Evolutionary conservation across 2,329 filamentous ascomycete genomes (phyloP).

Genomic region (Microsporum canis): DNA sequence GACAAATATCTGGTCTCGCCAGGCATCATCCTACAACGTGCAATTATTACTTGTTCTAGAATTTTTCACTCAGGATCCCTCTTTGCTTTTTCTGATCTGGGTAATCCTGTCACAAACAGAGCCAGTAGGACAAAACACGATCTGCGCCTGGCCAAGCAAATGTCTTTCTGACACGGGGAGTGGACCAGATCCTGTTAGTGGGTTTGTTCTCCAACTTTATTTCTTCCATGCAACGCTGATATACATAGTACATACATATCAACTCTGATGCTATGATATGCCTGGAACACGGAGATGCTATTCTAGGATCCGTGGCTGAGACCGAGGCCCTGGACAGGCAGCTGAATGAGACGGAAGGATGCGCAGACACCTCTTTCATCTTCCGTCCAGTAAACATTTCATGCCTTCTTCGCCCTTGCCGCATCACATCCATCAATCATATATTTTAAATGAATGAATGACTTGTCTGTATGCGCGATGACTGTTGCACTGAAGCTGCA

Average conservation of each 20-base stretch:
- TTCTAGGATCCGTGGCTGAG: neutral
- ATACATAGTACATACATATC: neutral
- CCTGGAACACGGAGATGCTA: neutral
- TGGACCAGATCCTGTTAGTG: neutral
- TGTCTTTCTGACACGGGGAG: conserved; percentile 1
- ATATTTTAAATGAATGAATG: neutral
- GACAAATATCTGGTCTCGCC: neutral
- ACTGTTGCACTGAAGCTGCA: neutral
- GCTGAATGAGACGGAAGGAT: neutral
- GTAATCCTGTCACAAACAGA: neutral
- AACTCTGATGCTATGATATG: neutral
- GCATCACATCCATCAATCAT: neutral
- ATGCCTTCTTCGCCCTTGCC: neutral
- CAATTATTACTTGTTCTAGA: conserved; percentile 4
- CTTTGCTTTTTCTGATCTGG: neutral
- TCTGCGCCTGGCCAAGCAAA: conserved; percentile 1
- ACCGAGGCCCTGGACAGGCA: neutral
- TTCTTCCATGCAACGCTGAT: neutral
- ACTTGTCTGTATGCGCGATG: neutral
- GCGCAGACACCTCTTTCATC: neutral
- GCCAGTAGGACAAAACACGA: neutral
- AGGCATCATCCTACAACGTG: neutral
- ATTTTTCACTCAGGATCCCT: neutral
- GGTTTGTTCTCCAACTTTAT: neutral
- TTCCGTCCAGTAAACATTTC: neutral